Base-by-base conservation (phyloP, 2,329 filamentous ascomycete species). In the Fusarium sp. region DNA sequence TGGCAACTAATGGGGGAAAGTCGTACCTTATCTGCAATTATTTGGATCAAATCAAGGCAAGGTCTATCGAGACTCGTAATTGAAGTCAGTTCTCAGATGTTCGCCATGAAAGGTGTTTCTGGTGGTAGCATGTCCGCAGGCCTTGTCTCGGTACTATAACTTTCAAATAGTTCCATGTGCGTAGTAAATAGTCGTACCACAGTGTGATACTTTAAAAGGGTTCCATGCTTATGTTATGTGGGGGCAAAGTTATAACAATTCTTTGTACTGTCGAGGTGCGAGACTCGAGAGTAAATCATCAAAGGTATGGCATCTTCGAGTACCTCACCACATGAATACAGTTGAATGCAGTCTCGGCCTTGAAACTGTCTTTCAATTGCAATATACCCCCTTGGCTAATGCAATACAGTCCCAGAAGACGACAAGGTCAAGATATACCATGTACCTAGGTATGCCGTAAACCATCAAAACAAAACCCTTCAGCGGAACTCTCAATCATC, bases 401-500 rank as follows among this genome's bases (percentile, higher is more conserved):
- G 12, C 18, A n/a, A 20, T 25, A 10, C 12, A 28, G 11, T 9
- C 12, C 23, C 5, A 27, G 23, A 18, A 46, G 23, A 13, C 9
- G 16, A 8, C 23, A 27, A 37, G 34, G 18, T 37, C 11, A 37
- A 37, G 18, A 37, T n/a, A 12, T 12, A 37, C 34, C 18, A 37
- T 37, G 34, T 37, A 37, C 18, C 3, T n/a, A n/a, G 34, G 10
- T 37, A 12, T 37, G 34, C 34, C 12, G 18, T 37, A 37, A 37
- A 37, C 18, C 34, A 37, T n/a, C 18, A 6, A 37, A 37, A 37
- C 18, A 37, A 11, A 37, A 12, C 10, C 10, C 10, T 12, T 18
- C 13, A 37, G 20, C 16, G 20, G 5, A 21, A 28, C 20, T 7
- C 13, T 57, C 59, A 70, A 7, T 32, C 14, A 43, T 80, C 76